Conservation (phyloP, 2,329 filamentous ascomycete genomes). For the Aspergillus ruber region DNA sequence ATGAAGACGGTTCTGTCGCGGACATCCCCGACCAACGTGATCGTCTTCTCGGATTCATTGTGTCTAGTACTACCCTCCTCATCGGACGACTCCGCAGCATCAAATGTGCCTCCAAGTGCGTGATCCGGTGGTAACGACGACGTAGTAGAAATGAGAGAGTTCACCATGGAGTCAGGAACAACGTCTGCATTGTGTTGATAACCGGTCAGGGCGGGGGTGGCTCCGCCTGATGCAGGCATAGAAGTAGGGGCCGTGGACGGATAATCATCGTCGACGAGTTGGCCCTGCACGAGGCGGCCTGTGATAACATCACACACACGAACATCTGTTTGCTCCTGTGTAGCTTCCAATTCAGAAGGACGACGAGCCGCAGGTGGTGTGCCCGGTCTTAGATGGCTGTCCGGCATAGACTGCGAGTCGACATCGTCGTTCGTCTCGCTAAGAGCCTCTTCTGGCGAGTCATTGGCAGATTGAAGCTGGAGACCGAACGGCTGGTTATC, state of each 20-base stretch:
- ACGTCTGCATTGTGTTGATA: constrained; percentile 43
- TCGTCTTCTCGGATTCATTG: constrained; percentile 80
- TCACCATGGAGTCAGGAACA: constrained; percentile 79
- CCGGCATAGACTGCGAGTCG: constrained; percentile 16
- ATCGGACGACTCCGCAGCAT: constrained; percentile 83
- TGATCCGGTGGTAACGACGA: constrained; percentile 65
- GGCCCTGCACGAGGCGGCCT: constrained; percentile 83
- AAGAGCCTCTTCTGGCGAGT: constrained; percentile 9
- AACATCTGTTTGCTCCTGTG: constrained; percentile 64
- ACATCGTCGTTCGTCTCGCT: constrained; percentile 16
- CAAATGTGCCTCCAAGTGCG: constrained; percentile 74
- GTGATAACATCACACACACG: constrained; percentile 85
- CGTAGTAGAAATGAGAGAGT: constrained; percentile 70
- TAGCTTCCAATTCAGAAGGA: constrained; percentile 39
- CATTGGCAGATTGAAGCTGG: constrained; percentile 15
- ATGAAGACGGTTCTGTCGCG: constrained; percentile 83
- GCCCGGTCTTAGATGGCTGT: constrained; percentile 28
- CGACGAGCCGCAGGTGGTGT: constrained; percentile 34
- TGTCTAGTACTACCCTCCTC: constrained; percentile 56
- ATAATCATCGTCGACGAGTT: constrained; percentile 91
- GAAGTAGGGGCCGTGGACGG: constrained; percentile 63
- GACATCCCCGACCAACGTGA: constrained; percentile 95
- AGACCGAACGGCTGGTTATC: constrained; percentile 23
- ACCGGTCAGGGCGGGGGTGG: constrained; percentile 35
- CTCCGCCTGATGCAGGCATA: constrained; percentile 48